These are phyloP conservation scores for Aotearoamyces nothofagi DNA, from an alignment of 2,329 filamentous ascomycete genomes.

Conservation along the genomic window DNA sequence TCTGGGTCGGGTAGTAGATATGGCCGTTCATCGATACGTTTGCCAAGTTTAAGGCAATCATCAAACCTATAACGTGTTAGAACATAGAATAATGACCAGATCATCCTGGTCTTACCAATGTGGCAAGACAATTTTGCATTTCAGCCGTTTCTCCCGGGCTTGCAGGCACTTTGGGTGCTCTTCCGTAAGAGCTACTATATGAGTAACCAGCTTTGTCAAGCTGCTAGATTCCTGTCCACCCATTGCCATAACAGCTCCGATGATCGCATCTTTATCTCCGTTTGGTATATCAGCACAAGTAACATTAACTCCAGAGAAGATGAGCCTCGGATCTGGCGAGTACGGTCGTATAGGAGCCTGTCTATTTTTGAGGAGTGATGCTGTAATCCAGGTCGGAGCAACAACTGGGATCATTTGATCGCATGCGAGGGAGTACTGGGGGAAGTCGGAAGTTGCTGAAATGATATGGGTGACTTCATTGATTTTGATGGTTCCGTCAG, in stretches of 20 bases:
- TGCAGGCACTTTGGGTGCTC: constrained; percentile 57
- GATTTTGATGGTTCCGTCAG: constrained; percentile 22
- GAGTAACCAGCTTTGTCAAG: constrained; percentile 63
- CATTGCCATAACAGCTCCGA: constrained; percentile 76
- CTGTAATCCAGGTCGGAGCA: constrained; percentile 64
- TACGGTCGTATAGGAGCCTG: constrained; percentile 67
- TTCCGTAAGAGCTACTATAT: constrained; percentile 70
- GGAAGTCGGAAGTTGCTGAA: constrained; percentile 75
- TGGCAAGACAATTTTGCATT: constrained; percentile 74
- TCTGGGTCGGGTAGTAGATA: constrained; percentile 80
- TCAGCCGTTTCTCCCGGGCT: constrained; percentile 47
- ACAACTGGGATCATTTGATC: constrained; percentile 74
- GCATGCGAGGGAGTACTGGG: constrained; percentile 63
- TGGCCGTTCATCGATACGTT: constrained; percentile 75
- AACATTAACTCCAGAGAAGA: constrained; percentile 73
- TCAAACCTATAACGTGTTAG: constrained; percentile 58
- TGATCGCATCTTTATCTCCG: constrained; percentile 82
- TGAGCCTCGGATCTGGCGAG: constrained; percentile 80
- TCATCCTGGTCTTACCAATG: constrained; percentile 51
- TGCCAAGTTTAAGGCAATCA: constrained; percentile 85
- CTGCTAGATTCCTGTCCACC: constrained; percentile 67
- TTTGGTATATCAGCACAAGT: constrained; percentile 73
- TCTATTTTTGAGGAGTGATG: constrained; percentile 53
- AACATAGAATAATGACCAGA: not conserved
- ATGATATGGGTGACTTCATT: constrained; percentile 47